Evolutionary conservation across 2,329 filamentous ascomycete genomes (phyloP), one percentile per base, ranked within the genome.

Genomic region (Epichloe festucae): DNA sequence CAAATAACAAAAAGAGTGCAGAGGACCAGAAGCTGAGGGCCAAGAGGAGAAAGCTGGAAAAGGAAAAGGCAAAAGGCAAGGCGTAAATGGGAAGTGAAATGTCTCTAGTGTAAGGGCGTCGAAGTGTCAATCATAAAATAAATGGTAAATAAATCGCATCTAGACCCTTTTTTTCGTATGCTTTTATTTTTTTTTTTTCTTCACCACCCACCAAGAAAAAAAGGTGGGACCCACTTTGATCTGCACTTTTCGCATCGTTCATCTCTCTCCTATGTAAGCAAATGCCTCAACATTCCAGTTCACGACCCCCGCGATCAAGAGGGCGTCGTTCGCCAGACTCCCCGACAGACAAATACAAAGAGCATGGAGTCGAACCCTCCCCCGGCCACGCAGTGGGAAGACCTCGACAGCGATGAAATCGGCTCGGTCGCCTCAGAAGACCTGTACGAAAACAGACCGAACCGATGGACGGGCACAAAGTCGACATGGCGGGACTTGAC

Each of bases 41-140:
- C 52, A 98, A 98, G 84, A 82, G 88, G 70, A 87, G 93, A 72
- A 95, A 82, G 78, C 69, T 96, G 55, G 93, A 97, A 72, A 89
- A 74, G 67, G 68, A 76, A 66, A 67, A 69, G 66, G 68, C 64
- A 53, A 73, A 76, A 66, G 64, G 54, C 60, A 64, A 65, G 63
- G 66, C 65, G 58, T 67, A 65, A 50, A 15, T 4, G 5, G 5
- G 19, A 4, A 31, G 10, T 31, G 31, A 31, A 11, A 31, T 11
- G 3, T 31, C 31, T 31, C 27, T 31, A 31, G 31, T 31, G 8
- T 31, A 31, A 31, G 31, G 31, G 31, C 10, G 31, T 31, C 8
- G 3, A 31, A 31, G 31, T 31, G 11, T 31, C 31, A 11, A 10
- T 31, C 31, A 40, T 19, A 14, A 23, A 36, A 14, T 40, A 23